phyloP scores from a whole-genome alignment of 306 rosid genomes.

The Betula pendula region DNA sequence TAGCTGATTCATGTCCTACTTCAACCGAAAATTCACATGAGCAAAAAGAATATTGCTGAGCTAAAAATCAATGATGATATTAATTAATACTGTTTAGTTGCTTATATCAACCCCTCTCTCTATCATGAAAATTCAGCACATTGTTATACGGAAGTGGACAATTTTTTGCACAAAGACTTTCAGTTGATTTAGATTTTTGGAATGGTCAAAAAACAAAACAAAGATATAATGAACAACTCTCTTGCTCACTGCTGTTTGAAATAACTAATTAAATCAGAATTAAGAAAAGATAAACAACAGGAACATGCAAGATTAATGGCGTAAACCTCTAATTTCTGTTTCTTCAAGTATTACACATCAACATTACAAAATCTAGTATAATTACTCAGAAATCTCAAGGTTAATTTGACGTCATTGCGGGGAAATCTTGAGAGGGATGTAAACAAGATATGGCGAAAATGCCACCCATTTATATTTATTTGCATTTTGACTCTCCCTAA shows the following conservation, averaged over 20 bases:
- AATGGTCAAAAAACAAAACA: neutral
- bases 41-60: neutral
- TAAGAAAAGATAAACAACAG: neutral
- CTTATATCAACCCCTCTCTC: neutral
- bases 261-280: neutral
- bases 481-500: neutral
- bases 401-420: neutral
- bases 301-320: neutral
- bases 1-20: slow-evolving; percentile 42
- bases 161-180: neutral
- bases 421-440: no score
- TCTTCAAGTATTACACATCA: neutral
- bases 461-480: neutral
- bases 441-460: neutral
- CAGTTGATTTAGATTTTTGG: neutral
- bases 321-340: neutral
- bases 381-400: neutral
- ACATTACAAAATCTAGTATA: neutral
- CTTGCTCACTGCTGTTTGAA: neutral
- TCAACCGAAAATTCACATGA: slow-evolving; percentile 19
- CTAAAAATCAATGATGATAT: neutral
- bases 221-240: neutral
- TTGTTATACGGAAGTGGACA: neutral
- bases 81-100: neutral
- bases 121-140: neutral